Evolutionary conservation across 2,329 filamentous ascomycete species (phyloP), one percentile per base, ranked within the genome.

Genomic region (Pyricularia sp.): DNA sequence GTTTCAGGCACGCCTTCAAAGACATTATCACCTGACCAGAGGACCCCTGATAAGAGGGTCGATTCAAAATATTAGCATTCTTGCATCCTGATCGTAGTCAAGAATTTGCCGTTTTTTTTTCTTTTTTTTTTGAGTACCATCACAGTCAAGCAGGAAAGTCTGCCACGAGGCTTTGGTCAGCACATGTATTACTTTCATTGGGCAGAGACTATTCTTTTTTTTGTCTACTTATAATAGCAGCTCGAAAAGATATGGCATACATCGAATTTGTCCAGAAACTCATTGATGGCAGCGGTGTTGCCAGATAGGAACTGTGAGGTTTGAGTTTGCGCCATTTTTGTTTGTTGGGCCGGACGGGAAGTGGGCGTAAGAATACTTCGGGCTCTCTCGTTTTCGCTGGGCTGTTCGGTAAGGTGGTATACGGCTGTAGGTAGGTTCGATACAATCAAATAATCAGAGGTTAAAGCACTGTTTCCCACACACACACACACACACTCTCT

Each of bases 111-210:
- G n/a, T n/a, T n/a, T n/a, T n/a, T n/a, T n/a, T 30, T 30, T 11
- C 9, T 58, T n/a, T 36, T 30, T 30, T 11, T 17, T 58, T n/a
- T 36, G 76, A 83, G 75, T 83, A 97, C 94, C 95, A 87, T 99
- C 95, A 81, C 95, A 99, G 78, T 99, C 95, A 76, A 99, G 92
- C 14, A 99, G 84, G 77, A 99, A 98, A 50, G 92, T 89, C 93
- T 97, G 73, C 1, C 3, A 10, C 31, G 33, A 50, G 20, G 33
- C 30, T 12, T 55, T 55, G 36, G 25, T 59, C 20, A 31, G n/a
- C 42, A 50, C 11, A n/a, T 50, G 20, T 50, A 7, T 63, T 63
- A 7, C 26, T 30, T 55, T 61, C 59, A 59, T 30, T 26, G 12
- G 30, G 30, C 33, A 30, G 23, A 20, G 31, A 6, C 26, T 20